A percentile compares a stretch with the other conserved stretches of the same genome.
Conservation (phyloP, 345 rosid genomes). For the Pugionium dolabratum region DNA sequence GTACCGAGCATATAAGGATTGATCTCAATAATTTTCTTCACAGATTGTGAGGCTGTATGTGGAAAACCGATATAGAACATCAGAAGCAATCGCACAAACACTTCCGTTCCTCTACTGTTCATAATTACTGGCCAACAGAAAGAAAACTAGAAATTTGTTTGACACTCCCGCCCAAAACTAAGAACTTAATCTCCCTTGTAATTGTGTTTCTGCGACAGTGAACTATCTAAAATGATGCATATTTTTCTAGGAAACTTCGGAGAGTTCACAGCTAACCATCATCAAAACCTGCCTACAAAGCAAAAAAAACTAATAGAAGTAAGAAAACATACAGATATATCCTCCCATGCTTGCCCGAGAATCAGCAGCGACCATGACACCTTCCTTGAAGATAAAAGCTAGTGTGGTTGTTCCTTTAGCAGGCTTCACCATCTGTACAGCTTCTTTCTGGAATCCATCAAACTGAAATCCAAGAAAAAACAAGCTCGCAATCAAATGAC, state of each 20-base stretch:
- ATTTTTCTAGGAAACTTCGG: not conserved
- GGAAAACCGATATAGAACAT: slow-evolving; percentile 12
- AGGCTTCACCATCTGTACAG: slow-evolving; percentile 87
- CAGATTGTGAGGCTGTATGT: slow-evolving; percentile 76
- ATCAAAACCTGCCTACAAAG: not conserved
- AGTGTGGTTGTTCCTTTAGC: slow-evolving; percentile 97
- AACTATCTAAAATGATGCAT: slow-evolving; percentile 1
- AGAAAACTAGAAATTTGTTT: not conserved
- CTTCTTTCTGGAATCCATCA: slow-evolving; percentile 86
- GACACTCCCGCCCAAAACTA: slow-evolving; percentile 1
- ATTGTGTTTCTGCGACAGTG: not conserved
- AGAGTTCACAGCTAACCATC: slow-evolving; percentile 16
- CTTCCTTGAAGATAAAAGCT: slow-evolving; percentile 93
- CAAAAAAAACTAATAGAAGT: not conserved
- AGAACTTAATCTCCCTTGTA: slow-evolving; percentile 11
- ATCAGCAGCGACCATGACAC: slow-evolving; percentile 99
- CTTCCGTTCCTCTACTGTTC: slow-evolving; percentile 8
- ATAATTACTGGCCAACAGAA: slow-evolving; percentile 9
- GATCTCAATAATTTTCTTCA: slow-evolving; percentile 92
- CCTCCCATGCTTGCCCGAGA: slow-evolving; percentile 99
- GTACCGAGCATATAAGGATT: slow-evolving; percentile 95
- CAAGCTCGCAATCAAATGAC: slow-evolving; percentile 25
- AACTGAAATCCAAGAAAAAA: slow-evolving; percentile 53
- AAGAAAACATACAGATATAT: slow-evolving; percentile 73
- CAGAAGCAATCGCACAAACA: slow-evolving; percentile 3